Percentiles rank a stretch among this genome's conserved stretches.
phyloP scores from a whole-genome alignment of 208 protist species.

The Lotmaria passim region DNA sequence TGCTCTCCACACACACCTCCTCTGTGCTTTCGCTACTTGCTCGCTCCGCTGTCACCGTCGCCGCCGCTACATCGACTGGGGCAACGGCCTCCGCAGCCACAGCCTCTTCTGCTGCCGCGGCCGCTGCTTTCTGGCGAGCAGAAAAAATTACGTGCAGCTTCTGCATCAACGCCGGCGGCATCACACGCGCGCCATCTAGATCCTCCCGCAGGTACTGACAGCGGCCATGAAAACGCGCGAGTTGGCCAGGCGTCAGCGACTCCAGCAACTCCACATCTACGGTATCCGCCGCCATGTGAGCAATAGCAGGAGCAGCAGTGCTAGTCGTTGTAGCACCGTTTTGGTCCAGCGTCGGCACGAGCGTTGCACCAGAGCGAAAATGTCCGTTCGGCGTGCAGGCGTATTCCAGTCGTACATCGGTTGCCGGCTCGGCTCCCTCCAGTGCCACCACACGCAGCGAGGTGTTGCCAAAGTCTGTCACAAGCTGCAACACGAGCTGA shows the following conservation, averaged over 20 bases:
- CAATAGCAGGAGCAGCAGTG: neutral
- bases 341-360: neutral
- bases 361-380: constrained; percentile 34
- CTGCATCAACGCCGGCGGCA: constrained; percentile 16
- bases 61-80: no score
- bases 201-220: constrained; percentile 20
- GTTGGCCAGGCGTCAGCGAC: constrained; percentile 16
- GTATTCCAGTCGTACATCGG: constrained; percentile 33
- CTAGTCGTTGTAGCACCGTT: neutral
- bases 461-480: constrained; percentile 18
- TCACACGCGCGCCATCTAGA: constrained; percentile 25
- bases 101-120: neutral
- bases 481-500: constrained; percentile 20
- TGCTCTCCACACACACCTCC: no score
- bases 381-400: constrained; percentile 26
- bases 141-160: constrained; percentile 18
- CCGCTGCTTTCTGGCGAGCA: neutral
- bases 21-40: no score
- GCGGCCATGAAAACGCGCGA: constrained; percentile 19
- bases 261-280: neutral
- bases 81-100: no score
- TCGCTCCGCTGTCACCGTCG: no score
- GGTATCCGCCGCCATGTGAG: neutral
- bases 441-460: constrained; percentile 22
- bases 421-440: constrained; percentile 22